Percentiles rank a stretch among this genome's conserved stretches.
Conservation (phyloP, 2,329 filamentous ascomycete genomes). For the Aschersonia sp. region DNA sequence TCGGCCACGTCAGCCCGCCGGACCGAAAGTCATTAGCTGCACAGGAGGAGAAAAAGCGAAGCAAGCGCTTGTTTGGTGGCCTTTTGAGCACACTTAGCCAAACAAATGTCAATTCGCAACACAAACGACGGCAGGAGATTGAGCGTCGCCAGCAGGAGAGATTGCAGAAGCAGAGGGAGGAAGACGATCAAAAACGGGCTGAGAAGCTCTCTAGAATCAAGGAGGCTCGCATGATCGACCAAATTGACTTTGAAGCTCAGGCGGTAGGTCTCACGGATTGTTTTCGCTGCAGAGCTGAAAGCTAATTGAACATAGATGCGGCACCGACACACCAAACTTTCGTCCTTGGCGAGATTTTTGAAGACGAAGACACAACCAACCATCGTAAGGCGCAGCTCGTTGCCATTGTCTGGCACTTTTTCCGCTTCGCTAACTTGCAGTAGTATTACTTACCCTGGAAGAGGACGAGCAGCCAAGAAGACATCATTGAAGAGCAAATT, state of each 20-base stretch:
- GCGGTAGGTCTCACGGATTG: constrained; percentile 33
- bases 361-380: constrained; percentile 56
- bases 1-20: neutral
- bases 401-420: neutral
- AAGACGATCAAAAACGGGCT: constrained; percentile 53
- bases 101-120: constrained; percentile 44
- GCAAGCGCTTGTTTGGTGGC: constrained; percentile 74
- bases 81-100: constrained; percentile 68
- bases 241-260: constrained; percentile 61
- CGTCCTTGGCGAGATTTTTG: constrained; percentile 58
- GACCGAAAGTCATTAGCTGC: constrained; percentile 12
- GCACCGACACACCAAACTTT: constrained; percentile 56
- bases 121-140: constrained; percentile 63
- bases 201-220: constrained; percentile 51
- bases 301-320: constrained; percentile 45
- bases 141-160: constrained; percentile 71
- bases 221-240: constrained; percentile 49
- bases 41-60: constrained; percentile 70
- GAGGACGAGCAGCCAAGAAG: constrained; percentile 52
- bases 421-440: no score
- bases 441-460: constrained; percentile 85
- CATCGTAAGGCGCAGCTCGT: constrained; percentile 41
- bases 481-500: constrained; percentile 56
- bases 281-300: no score
- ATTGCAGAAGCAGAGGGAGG: constrained; percentile 54